Conservation (phyloP, 768 basidiomycete species). For the Gloeopeniophorella convolvens region DNA sequence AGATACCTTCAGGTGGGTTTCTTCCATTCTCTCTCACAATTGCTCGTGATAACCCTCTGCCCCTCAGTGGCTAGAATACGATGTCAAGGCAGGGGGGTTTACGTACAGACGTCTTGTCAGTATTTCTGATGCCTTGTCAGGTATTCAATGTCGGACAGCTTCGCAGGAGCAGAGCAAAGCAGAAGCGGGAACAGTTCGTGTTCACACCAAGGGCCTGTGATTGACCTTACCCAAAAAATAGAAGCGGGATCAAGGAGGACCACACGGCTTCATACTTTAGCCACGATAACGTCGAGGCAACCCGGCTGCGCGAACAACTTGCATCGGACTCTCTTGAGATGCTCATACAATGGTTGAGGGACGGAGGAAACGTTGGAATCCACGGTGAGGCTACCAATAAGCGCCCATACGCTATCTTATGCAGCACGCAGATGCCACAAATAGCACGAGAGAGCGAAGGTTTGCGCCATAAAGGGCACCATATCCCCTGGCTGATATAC, state of each 20-base stretch:
- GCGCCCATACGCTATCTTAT: not conserved
- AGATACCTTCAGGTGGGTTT: slow-evolving; percentile 77
- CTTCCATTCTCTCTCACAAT: not conserved
- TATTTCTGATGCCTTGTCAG: slow-evolving; percentile 31
- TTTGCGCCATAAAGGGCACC: slow-evolving; percentile 25
- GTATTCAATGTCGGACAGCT: slow-evolving; percentile 99
- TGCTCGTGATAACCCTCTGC: not conserved
- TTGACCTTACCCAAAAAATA: slow-evolving; percentile 24
- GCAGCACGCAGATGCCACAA: slow-evolving; percentile 78
- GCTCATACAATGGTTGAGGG: slow-evolving; percentile 91
- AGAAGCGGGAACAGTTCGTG: slow-evolving; percentile 66
- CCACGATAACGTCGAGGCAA: slow-evolving; percentile 75
- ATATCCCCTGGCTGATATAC: not conserved
- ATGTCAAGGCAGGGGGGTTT: slow-evolving; percentile 67
- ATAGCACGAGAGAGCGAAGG: slow-evolving; percentile 78
- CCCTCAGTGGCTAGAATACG: slow-evolving; percentile 92
- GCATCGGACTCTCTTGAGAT: slow-evolving; percentile 92
- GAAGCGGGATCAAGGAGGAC: slow-evolving; percentile 82
- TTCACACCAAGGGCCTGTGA: not conserved
- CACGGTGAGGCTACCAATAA: slow-evolving; percentile 54
- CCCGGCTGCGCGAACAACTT: slow-evolving; percentile 67
- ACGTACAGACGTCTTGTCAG: not conserved
- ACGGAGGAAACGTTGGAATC: slow-evolving; percentile 95
- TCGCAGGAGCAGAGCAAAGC: slow-evolving; percentile 76
- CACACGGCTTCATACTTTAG: slow-evolving; percentile 90